Evolutionary conservation across 352 stramenopile genomes (phyloP), one percentile per base, ranked within the genome.

Genomic region (Globisporangium uncinulatum): DNA sequence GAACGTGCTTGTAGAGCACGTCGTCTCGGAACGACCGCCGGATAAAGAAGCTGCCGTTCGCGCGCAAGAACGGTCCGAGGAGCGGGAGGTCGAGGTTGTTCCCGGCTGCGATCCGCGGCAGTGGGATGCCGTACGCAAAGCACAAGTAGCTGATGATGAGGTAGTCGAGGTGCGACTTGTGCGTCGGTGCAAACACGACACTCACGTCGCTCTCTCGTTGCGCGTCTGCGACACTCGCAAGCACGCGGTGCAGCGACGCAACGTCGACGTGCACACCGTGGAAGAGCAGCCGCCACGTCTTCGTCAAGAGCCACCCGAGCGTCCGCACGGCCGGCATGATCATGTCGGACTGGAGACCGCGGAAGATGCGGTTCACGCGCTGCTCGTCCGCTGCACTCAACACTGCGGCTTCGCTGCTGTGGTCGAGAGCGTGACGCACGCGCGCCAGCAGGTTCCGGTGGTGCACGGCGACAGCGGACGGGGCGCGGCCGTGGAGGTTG

Each of bases 11-110:
- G 70, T 95, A 94, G 0, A 93, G 59, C 42, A 61, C 55, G 48
- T 94, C 83, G 48, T 85, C 66, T 1, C 65, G 66, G 57, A 94
- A 94, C 14, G 78, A 91, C 0, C 87, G 81, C 9, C 85, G 84
- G 56, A 97, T 95, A 68, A 97, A 97, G 58, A 96, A 97, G 55
- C 83, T 92, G 55, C 88, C 88, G 48, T 88, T 92, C 13, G 83
- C 78, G 5, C 81, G 86, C 54, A 97, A 67, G 45, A 96, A 91
- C 0, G 71, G 71, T 6, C 88, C 87, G 29, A 97, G 68, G 29
- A 95, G 24, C 0, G 84, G 84, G 19, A 97, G 53, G 51, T 96
- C 83, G 36, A 96, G 58, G 67, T 97, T 96, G 72, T 95, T 91
- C 2, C 88, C 88, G 0, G 87, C 85, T 0, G 84, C 86, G 61